Evolutionary conservation across 345 rosid genomes (phyloP), one percentile per base, ranked within the genome.

Genomic region (Populus nigra): DNA sequence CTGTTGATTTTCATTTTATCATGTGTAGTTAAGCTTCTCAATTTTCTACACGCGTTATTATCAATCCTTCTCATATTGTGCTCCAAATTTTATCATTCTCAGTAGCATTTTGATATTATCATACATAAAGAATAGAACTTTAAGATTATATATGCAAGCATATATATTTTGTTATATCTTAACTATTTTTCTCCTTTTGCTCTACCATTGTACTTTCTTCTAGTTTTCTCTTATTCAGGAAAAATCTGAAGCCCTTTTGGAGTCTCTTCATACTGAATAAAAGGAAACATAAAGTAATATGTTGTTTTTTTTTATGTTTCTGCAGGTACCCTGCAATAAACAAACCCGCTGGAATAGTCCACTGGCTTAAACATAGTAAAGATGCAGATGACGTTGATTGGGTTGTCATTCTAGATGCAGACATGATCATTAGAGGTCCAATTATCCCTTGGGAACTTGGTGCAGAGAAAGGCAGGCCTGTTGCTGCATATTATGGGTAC

Each of bases 381-480:
- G 98, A 94, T 68, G 97, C 97, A 31, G 85, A 90, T 69, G 86
- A 90, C 76, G 94, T 89, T 9, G 99, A 96, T 80, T 96, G 99
- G 98, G 97, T 96, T 62, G 97, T 96, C 69, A 96, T 96, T 88
- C 85, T 96, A 49, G 99, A 96, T 86, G 99, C 99, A 27, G 99
- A 96, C 83, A 91, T 91, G 99, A 93, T 96, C 82, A 81, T 93
- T 71, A 75, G 99, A 84, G 97, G 98, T 76, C 98, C 97, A 15
- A 89, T 96, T 68, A 85, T 96, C 81, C 97, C 98, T 49, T 91
- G 97, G 98, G 91, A 96, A 73, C 96, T 96, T 71, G 99, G 98
- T 73, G 97, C 94, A 0, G 91, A 93, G 83, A 88, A 77, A 82
- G 99, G 97, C 76, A 87, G 85, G 73, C 97, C 99, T 27, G 89